Evolutionary conservation across 805 yeast species (phyloP), one percentile per base, ranked within the genome.

Genomic region (Candida dajiaensis): DNA sequence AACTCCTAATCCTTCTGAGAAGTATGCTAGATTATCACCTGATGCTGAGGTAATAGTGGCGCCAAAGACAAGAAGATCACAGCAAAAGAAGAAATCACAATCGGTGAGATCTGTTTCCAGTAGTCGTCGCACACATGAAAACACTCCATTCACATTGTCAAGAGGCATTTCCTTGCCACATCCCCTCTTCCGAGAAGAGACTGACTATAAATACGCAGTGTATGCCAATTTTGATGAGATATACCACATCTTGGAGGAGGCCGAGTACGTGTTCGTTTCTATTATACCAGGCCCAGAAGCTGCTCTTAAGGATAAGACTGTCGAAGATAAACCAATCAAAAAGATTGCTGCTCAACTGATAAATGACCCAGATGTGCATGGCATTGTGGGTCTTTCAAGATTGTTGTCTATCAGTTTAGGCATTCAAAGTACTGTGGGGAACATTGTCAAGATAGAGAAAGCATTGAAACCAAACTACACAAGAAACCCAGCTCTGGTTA

Each of bases 21-120:
- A 48, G 2, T 70, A 61, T 63, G 83, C 86, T 1, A 73, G 75
- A 50, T 62, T 87, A 3, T 71, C 81, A 2, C 80, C 85, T 0
- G 76, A 76, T 48, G 77, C 89, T 19, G 88, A 86, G 53, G 75
- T 87, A 13, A 76, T 84, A 46, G 81, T 92, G 25, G 88, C 95
- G 7, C 97, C 98, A 1, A 81, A 71, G 53, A 66, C 68, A 4
- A 63, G 71, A 49, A 66, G 61, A 57, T 52, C 58, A 5, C 38
- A 12, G 6, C 50, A 64, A 57, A 53, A 58, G 37, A 47, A 54
- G 50, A 52, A 50, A 41, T 39, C 55, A 3, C 51, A 47, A 11
- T 50, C 58, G 8, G 52, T 46, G 12, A 57, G 59, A 40, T 56
- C 64, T 2, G 55, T 53, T n/a, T 51, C 58, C 2, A 51, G 52